phyloP scores from a whole-genome alignment of 2,329 filamentous ascomycete genomes.

The Thelonectria discophora region DNA sequence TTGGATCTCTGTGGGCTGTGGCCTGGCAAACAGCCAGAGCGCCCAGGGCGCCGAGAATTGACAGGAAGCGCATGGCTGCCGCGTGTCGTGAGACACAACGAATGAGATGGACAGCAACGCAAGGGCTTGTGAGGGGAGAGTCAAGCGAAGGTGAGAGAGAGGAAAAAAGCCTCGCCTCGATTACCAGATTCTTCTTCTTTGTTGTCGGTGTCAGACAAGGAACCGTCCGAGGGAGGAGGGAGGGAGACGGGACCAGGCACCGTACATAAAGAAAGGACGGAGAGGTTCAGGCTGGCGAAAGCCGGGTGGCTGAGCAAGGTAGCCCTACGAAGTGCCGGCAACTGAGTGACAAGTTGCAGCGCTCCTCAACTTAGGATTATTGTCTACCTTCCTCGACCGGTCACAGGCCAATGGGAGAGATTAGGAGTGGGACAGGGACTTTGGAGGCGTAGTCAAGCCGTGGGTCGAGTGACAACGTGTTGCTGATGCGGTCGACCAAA shows the following conservation, averaged over 20 bases:
- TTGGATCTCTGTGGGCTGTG: slow-evolving; percentile 25
- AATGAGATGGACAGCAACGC: slow-evolving; percentile 24
- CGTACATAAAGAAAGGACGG: slow-evolving; percentile 27
- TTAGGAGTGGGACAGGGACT: slow-evolving; percentile 19
- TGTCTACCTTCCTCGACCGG: slow-evolving; percentile 31
- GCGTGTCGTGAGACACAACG: slow-evolving; percentile 18
- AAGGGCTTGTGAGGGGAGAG: slow-evolving; percentile 9
- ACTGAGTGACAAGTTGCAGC: slow-evolving; percentile 20
- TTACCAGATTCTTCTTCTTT: slow-evolving; percentile 9
- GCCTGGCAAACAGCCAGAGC: slow-evolving; percentile 31
- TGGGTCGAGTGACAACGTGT: slow-evolving; percentile 20
- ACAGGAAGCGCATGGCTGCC: slow-evolving; percentile 36
- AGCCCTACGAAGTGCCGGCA: slow-evolving; percentile 33
- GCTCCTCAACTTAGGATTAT: slow-evolving; percentile 27
- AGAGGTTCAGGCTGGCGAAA: slow-evolving; percentile 22
- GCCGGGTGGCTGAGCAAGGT: slow-evolving; percentile 37
- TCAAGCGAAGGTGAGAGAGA: slow-evolving; percentile 31
- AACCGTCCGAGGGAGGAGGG: slow-evolving; percentile 2
- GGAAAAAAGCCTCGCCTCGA: slow-evolving; percentile 28
- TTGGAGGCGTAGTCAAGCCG: slow-evolving; percentile 21
- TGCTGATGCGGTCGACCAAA: slow-evolving; percentile 25
- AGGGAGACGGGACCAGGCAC: not conserved
- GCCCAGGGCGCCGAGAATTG: slow-evolving; percentile 32
- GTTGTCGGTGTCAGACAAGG: slow-evolving; percentile 20
- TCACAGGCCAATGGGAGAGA: slow-evolving; percentile 35